Conservation (phyloP, 805 yeast species). For the Cyberlindnera veronae region DNA sequence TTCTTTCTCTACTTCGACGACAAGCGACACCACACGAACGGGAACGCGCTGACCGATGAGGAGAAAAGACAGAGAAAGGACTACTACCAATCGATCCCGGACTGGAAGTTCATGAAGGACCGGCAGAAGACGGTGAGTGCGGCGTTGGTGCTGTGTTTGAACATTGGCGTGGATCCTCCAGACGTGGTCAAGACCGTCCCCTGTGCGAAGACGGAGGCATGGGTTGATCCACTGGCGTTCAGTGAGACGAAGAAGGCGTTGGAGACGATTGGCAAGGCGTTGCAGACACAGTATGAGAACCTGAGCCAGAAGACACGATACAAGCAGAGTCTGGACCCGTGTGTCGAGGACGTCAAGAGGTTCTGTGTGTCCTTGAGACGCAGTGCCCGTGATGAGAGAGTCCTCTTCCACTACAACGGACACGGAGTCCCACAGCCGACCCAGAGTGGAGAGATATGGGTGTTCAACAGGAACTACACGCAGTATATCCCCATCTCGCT, state of each 20-base stretch:
- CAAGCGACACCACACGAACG: slow-evolving; percentile 88
- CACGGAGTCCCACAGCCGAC: slow-evolving; percentile 99
- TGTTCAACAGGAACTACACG: slow-evolving; percentile 93
- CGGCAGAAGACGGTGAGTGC: slow-evolving; percentile 92
- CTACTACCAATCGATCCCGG: slow-evolving; percentile 68
- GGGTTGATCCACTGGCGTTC: slow-evolving; percentile 83
- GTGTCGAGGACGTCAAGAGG: slow-evolving; percentile 91
- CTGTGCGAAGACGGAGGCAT: slow-evolving; percentile 86
- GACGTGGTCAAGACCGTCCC: slow-evolving; percentile 92
- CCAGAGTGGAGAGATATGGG: slow-evolving; percentile 96
- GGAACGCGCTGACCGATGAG: slow-evolving; percentile 65
- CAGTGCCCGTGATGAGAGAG: slow-evolving; percentile 89
- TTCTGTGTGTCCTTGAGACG: slow-evolving; percentile 86
- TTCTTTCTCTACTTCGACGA: slow-evolving; percentile 86
- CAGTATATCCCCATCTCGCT: slow-evolving; percentile 95
- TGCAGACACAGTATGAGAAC: slow-evolving; percentile 87
- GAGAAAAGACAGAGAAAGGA: slow-evolving; percentile 44
- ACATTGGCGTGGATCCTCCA: slow-evolving; percentile 96
- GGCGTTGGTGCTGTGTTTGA: slow-evolving; percentile 84
- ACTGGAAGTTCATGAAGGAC: slow-evolving; percentile 90
- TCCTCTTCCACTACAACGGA: slow-evolving; percentile 92
- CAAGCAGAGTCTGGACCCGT: slow-evolving; percentile 89
- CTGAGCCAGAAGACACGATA: slow-evolving; percentile 83
- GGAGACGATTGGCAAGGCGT: slow-evolving; percentile 82
- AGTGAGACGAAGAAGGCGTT: slow-evolving; percentile 87